Evolutionary conservation across 2,329 filamentous ascomycete species (phyloP).

Genomic region (Alternaria arbusti): DNA sequence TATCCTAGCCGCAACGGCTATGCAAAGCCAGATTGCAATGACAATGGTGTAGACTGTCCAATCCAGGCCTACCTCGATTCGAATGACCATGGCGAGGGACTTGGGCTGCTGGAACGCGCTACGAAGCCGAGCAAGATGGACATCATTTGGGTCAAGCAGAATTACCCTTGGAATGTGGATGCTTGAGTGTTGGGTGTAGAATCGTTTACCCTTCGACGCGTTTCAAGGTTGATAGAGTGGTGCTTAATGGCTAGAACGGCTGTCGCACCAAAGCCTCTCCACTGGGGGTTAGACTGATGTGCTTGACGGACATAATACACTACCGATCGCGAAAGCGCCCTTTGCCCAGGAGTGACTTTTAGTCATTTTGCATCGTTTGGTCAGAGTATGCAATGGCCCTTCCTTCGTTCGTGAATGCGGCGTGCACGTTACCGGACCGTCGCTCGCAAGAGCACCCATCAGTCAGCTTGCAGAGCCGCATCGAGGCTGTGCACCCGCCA

Average conservation of each 20-base stretch:
- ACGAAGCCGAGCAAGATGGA: not conserved
- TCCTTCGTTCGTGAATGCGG: not conserved
- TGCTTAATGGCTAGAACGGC: not conserved
- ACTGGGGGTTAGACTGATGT: no score
- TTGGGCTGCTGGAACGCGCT: not conserved
- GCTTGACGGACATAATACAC: not conserved
- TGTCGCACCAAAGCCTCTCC: not conserved
- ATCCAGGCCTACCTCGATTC: not conserved
- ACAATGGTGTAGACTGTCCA: not conserved
- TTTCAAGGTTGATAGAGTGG: not conserved
- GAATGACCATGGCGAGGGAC: not conserved
- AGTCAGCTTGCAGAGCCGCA: not conserved
- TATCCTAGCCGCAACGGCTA: not conserved
- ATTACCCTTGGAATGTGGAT: not conserved
- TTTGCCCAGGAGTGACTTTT: no score
- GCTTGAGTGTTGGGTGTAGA: not conserved
- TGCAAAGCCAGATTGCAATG: not conserved
- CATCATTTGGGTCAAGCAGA: not conserved
- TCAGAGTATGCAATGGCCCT: no score
- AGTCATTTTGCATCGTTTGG: no score
- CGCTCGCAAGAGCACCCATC: not conserved
- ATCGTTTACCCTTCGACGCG: not conserved
- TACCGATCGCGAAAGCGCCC: not conserved
- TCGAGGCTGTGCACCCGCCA: not conserved
- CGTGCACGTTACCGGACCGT: not conserved